Evolutionary conservation across 441 rosid genomes (phyloP), one percentile per base, ranked within the genome.

Genomic region (Codiaeum variegatum): DNA sequence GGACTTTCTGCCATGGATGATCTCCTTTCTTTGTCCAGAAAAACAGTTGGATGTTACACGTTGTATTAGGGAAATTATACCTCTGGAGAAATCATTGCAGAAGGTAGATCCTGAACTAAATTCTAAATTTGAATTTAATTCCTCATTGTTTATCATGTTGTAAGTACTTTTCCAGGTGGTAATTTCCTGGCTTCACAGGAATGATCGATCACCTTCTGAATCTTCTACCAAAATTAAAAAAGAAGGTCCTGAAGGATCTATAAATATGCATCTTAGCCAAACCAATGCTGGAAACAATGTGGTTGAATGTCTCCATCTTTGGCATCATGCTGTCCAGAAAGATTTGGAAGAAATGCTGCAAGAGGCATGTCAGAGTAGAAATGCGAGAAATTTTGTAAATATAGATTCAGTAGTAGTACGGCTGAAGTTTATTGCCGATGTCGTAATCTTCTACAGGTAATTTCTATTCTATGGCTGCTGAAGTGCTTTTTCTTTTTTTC

Each of bases 381-480:
- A 58, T 34, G 79, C 85, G 56, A 79, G 69, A 9, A 81, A 56
- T 75, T 67, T 72, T 74, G 58, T 73, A 60, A 77, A 84, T 75
- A 72, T 84, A 38, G 78, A 78, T 52, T 74, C 86, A 61, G 56
- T 83, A 12, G 64, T 86, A 70, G 82, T 76, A 77, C 84, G 83
- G 66, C 70, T 92, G 67, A 90, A 89, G 75, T 89, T 94, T 76
- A 86, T 90, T 65, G 83, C 84, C 19, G 91, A 90, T 82, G 85
- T 94, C 67, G 75, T 91, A 75, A 81, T 83, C 77, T 87, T 89
- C 77, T 89, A 91, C 79, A 82, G 97, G 97, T 94, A 89, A 61
- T 18, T 62, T 76, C 32, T 49, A 51, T 62, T 76, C 32, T 49
- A 51, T 54, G 34, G 66, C 77, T 76, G 54, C 47, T 61, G 58